Percentiles rank a stretch among this genome's conserved stretches.
Evolutionary conservation across 345 rosid species (phyloP).

Genomic region (Lepidium didymum): DNA sequence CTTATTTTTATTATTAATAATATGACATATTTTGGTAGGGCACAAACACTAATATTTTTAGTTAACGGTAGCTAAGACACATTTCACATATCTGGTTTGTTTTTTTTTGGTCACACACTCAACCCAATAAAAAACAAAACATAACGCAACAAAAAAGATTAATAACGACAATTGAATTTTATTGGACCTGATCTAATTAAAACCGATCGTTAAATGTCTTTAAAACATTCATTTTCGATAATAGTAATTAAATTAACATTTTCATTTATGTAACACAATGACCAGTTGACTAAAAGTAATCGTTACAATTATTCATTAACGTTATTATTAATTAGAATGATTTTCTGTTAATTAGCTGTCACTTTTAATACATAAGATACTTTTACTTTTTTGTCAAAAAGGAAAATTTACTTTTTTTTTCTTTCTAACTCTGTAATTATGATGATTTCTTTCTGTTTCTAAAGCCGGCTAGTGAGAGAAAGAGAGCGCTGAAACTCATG

Average conservation of each 20-base stretch:
- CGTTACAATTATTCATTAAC: constrained; percentile 11
- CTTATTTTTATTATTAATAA: too few species aligned
- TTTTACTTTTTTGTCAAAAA: constrained; percentile 1
- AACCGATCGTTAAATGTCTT: neutral
- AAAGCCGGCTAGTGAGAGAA: constrained; percentile 17
- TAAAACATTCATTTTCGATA: neutral
- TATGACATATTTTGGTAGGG: too few species aligned
- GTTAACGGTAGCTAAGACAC: constrained; percentile 11
- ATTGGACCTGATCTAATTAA: neutral
- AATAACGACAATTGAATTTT: neutral
- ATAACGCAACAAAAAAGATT: neutral
- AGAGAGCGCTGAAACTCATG: constrained; percentile 7
- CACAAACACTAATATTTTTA: neutral
- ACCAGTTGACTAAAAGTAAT: neutral
- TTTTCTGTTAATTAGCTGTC: constrained; percentile 15
- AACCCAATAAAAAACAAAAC: neutral
- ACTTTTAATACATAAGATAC: constrained; percentile 15
- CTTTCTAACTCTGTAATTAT: neutral
- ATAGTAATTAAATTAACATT: neutral
- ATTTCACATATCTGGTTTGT: neutral
- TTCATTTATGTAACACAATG: neutral
- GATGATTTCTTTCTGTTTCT: constrained; percentile 1
- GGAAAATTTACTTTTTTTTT: constrained; percentile 8
- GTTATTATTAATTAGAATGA: neutral
- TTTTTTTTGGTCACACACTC: neutral